Conservation (phyloP, 768 basidiomycete species). For the Russula olivacea region DNA sequence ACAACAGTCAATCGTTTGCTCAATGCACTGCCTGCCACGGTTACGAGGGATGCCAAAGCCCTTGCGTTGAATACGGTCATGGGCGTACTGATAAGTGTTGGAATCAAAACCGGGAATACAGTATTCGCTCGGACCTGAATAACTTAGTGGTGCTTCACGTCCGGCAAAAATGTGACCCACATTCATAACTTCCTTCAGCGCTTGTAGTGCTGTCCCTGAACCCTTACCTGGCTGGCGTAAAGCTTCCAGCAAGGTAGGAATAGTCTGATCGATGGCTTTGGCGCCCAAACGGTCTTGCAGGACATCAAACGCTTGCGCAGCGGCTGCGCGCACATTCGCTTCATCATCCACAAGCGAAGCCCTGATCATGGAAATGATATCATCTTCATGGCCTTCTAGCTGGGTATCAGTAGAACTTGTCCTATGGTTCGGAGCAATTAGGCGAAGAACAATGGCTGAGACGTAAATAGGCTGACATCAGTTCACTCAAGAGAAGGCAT, state of each 20-base stretch:
- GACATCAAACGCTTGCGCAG: constrained; percentile 83
- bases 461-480: constrained; percentile 55
- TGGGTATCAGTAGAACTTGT: constrained; percentile 78
- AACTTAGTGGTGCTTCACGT: constrained; percentile 3
- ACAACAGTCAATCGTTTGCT: constrained; percentile 78
- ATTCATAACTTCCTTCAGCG: constrained; percentile 89
- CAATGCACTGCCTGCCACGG: constrained; percentile 87
- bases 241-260: constrained; percentile 90
- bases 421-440: constrained; percentile 40
- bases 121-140: constrained; percentile 82
- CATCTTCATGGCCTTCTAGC: constrained; percentile 81
- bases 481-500: constrained; percentile 79
- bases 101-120: constrained; percentile 96
- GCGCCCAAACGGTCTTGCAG: constrained; percentile 89
- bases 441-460: background rate
- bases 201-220: constrained; percentile 93
- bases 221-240: constrained; percentile 88
- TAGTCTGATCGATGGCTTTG: constrained; percentile 93
- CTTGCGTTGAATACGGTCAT: constrained; percentile 95
- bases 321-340: constrained; percentile 78
- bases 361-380: constrained; percentile 81
- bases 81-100: constrained; percentile 81
- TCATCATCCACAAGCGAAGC: constrained; percentile 84
- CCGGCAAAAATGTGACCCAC: constrained; percentile 41
- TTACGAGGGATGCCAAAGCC: constrained; percentile 84